Percentiles rank a stretch among this genome's conserved stretches.
These are phyloP conservation scores for Prunus salicina DNA, from an alignment of 306 rosid species.

Conservation along the genomic window DNA sequence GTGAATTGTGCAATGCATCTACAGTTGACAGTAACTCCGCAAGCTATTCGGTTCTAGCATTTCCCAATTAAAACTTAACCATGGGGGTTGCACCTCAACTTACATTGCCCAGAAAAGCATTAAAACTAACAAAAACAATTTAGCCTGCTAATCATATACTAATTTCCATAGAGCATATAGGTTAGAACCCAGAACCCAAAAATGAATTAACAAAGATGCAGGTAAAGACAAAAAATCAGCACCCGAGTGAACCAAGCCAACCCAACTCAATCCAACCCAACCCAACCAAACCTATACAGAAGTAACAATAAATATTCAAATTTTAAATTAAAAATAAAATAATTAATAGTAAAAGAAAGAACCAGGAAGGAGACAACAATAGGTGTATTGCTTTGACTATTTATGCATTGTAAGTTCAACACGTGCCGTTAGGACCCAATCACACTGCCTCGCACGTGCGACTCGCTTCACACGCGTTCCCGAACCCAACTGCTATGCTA, in stretches of 20 bases:
- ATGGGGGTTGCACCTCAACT: too few species aligned
- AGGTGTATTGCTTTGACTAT: slow-evolving; percentile 1
- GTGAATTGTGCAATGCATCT: too few species aligned
- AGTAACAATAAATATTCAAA: background rate
- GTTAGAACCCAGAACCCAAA: background rate
- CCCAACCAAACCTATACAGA: too few species aligned
- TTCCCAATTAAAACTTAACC: too few species aligned
- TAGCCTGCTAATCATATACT: too few species aligned
- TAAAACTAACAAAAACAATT: too few species aligned
- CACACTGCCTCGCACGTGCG: background rate
- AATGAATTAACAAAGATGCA: background rate
- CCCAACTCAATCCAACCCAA: too few species aligned
- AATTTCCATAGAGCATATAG: background rate
- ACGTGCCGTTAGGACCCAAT: background rate
- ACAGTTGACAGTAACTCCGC: rapidly evolving
- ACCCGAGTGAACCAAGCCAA: background rate
- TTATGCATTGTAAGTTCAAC: background rate
- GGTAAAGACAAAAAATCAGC: background rate
- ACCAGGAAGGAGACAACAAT: background rate
- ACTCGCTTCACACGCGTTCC: background rate
- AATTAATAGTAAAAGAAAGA: background rate
- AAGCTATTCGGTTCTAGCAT: too few species aligned
- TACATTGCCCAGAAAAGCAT: too few species aligned
- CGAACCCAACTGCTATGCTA: slow-evolving; percentile 5
- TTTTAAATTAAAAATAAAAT: background rate